These are phyloP conservation scores for Phaeosphaeriaceae sp. DNA, from an alignment of 2,329 filamentous ascomycete genomes.

Conservation along the genomic window DNA sequence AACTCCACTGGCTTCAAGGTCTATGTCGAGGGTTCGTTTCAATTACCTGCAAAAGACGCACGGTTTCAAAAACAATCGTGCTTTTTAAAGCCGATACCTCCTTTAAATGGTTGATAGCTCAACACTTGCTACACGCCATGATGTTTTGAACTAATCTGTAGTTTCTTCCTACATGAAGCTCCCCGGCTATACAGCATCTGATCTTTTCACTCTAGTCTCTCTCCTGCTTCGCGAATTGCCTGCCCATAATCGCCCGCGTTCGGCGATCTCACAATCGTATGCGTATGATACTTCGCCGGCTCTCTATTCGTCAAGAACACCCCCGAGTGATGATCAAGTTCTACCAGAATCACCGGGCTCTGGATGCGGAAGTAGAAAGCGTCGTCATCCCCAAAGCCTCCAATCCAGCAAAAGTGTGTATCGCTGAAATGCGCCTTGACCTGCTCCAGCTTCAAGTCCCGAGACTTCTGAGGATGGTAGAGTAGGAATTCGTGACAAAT, in stretches of 20 bases:
- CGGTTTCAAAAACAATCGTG: too few species aligned
- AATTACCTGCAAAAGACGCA: too few species aligned
- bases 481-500: slow-evolving; percentile 72
- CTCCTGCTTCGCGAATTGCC: slow-evolving; percentile 49
- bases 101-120: too few species aligned
- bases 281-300: slow-evolving; percentile 80
- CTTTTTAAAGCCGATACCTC: too few species aligned
- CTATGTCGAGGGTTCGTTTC: too few species aligned
- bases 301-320: slow-evolving; percentile 77
- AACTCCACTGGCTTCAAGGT: too few species aligned
- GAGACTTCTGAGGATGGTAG: slow-evolving; percentile 67
- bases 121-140: too few species aligned
- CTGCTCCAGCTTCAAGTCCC: slow-evolving; percentile 62
- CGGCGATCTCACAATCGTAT: slow-evolving; percentile 74
- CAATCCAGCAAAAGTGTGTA: slow-evolving; percentile 84
- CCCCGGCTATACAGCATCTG: too few species aligned
- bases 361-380: slow-evolving; percentile 81
- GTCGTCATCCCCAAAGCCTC: slow-evolving; percentile 69
- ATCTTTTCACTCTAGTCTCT: slow-evolving; percentile 20
- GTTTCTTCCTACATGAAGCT: too few species aligned
- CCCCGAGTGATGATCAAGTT: slow-evolving; percentile 82
- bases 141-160: too few species aligned
- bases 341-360: slow-evolving; percentile 74
- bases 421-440: slow-evolving; percentile 66
- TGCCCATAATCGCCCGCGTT: slow-evolving; percentile 80